Evolutionary conservation across 1,139 yeast genomes (phyloP).

Genomic region (Hansenula lynferdii): DNA sequence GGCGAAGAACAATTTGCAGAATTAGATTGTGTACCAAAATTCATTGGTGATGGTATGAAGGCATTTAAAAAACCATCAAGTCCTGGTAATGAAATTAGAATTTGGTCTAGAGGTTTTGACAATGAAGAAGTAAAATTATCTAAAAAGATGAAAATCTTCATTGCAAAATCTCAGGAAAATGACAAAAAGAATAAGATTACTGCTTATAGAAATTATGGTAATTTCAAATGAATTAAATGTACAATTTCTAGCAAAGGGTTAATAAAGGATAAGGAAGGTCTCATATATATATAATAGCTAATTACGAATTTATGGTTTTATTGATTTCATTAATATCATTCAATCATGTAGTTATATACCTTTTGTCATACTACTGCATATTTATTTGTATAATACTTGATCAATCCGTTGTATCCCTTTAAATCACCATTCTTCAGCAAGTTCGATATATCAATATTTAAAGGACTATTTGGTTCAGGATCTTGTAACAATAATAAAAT

Average conservation of each 20-base stretch:
- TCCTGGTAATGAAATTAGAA: constrained; percentile 22
- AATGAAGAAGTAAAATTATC: background rate
- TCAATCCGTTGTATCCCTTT: constrained; percentile 54
- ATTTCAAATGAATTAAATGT: no score
- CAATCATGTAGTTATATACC: background rate
- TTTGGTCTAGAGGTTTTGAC: constrained; percentile 9
- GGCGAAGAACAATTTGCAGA: constrained; percentile 19
- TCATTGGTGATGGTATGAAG: constrained; percentile 19
- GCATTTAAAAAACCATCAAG: constrained; percentile 18
- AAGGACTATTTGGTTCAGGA: constrained; percentile 85
- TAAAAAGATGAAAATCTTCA: background rate
- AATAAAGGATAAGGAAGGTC: no score
- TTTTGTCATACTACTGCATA: constrained; percentile 15
- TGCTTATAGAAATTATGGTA: background rate
- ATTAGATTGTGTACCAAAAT: constrained; percentile 20
- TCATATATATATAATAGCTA: no score
- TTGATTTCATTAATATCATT: no score
- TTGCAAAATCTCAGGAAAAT: background rate
- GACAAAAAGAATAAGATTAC: background rate
- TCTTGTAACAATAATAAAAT: constrained; percentile 61
- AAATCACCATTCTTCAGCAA: constrained; percentile 54
- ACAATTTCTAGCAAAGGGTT: no score
- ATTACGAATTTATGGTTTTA: no score
- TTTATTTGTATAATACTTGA: constrained; percentile 56
- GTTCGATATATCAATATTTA: constrained; percentile 85